A percentile compares a stretch with the other conserved stretches of the same genome.
phyloP scores from a whole-genome alignment of 208 protist genomes.

The Wallacemonas sp. region DNA sequence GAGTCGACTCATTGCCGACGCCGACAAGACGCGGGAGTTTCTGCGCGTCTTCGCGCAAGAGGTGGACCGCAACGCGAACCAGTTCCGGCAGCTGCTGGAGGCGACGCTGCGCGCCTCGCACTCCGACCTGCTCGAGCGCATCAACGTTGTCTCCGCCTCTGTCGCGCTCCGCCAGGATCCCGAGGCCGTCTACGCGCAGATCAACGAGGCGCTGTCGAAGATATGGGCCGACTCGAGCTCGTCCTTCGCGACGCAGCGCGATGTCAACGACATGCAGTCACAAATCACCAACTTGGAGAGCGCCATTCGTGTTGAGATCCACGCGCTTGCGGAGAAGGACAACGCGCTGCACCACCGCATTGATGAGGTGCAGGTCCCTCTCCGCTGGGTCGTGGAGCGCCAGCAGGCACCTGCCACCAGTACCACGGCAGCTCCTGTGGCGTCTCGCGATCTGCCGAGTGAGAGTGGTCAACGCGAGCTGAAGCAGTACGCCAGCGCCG shows the following conservation, averaged over 20 bases:
- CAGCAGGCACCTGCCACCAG: background rate
- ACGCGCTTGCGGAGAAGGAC: slow-evolving; percentile 55
- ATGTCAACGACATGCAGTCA: slow-evolving; percentile 47
- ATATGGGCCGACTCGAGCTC: slow-evolving; percentile 64
- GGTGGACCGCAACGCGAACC: slow-evolving; percentile 53
- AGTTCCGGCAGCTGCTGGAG: slow-evolving; percentile 67
- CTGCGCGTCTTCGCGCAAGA: slow-evolving; percentile 40
- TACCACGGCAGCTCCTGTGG: background rate
- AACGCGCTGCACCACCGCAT: slow-evolving; percentile 35
- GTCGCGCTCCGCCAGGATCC: slow-evolving; percentile 34
- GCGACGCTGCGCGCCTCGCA: slow-evolving; percentile 62
- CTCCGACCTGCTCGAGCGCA: slow-evolving; percentile 75
- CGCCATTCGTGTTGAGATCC: slow-evolving; percentile 72
- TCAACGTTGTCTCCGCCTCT: slow-evolving; percentile 49
- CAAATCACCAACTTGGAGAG: slow-evolving; percentile 65
- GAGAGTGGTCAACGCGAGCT: slow-evolving; percentile 3
- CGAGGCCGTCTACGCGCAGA: slow-evolving; percentile 52
- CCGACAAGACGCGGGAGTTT: slow-evolving; percentile 42
- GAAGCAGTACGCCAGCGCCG: slow-evolving; percentile 16
- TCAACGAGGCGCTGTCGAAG: slow-evolving; percentile 63
- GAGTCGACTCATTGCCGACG: slow-evolving; percentile 33
- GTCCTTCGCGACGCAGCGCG: slow-evolving; percentile 56
- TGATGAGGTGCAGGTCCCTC: slow-evolving; percentile 28
- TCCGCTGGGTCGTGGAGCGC: slow-evolving; percentile 9
- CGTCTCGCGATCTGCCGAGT: background rate